phyloP scores from a whole-genome alignment of 768 basidiomycete species.

The Lactarius indigo region DNA sequence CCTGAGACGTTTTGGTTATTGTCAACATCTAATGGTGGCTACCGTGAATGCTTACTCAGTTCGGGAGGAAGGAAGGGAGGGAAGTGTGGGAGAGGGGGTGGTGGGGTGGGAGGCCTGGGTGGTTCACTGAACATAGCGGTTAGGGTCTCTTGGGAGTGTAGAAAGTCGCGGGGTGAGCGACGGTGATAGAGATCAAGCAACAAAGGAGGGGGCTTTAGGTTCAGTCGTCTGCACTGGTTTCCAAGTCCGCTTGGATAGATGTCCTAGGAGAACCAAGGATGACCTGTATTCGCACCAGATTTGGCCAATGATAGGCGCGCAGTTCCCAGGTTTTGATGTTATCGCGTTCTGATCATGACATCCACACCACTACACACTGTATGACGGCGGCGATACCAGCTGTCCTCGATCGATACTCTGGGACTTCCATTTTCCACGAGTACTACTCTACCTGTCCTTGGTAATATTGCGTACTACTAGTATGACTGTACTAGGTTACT shows the following conservation, averaged over 20 bases:
- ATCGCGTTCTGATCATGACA: neutral
- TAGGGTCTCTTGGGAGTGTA: neutral
- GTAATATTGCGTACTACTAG: too few relatives aligned
- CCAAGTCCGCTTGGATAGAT: conserved; percentile 18
- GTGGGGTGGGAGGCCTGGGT: neutral
- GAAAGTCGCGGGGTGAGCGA: neutral
- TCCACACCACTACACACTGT: too few relatives aligned
- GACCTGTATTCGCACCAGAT: neutral
- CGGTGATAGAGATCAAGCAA: conserved; percentile 5
- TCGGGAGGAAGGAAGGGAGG: conserved; percentile 4
- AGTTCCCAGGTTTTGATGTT: neutral
- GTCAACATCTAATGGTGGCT: neutral
- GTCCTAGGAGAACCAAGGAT: neutral
- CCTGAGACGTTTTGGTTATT: neutral
- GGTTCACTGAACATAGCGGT: neutral
- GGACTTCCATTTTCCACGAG: too few relatives aligned
- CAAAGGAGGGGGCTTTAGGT: neutral
- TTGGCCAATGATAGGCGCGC: neutral
- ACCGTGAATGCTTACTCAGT: neutral
- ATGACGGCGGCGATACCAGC: too few relatives aligned
- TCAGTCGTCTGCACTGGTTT: conserved; percentile 11
- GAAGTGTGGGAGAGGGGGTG: conserved; percentile 1
- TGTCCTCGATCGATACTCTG: too few relatives aligned
- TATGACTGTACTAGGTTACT: too few relatives aligned
- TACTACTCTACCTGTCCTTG: too few relatives aligned